phyloP scores from a whole-genome alignment of 2,329 filamentous ascomycete genomes.

The Lecanoromycetidae sp. region DNA sequence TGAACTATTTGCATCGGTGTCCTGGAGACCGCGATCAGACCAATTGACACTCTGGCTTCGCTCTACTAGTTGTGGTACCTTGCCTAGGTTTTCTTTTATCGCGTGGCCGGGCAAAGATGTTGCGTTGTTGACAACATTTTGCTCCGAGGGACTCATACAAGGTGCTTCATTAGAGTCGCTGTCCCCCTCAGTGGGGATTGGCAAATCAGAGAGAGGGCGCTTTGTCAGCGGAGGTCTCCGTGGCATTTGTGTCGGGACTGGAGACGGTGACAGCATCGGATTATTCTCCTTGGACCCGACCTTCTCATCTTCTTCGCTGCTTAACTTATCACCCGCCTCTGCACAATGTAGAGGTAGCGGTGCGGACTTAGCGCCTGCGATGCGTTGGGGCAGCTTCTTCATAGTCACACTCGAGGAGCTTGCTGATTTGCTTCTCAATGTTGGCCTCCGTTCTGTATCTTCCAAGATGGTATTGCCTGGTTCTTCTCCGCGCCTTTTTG shows the following conservation, averaged over 20 bases:
- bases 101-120: neutral
- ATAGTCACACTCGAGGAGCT: neutral
- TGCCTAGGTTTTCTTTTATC: conserved; percentile 13
- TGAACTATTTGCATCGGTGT: neutral
- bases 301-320: conserved; percentile 22
- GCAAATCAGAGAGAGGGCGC: conserved; percentile 32
- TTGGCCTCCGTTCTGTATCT: neutral
- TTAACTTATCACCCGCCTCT: conserved; percentile 21
- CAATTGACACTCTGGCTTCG: neutral
- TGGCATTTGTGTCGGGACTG: conserved; percentile 28
- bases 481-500: conserved; percentile 44
- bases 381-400: conserved; percentile 1
- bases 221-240: conserved; percentile 30
- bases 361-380: neutral
- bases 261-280: conserved; percentile 30
- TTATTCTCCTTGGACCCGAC: conserved; percentile 40
- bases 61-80: conserved; percentile 2
- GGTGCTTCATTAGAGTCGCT: conserved; percentile 16
- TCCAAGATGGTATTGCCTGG: conserved; percentile 1
- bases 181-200: conserved; percentile 25
- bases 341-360: conserved; percentile 13
- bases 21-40: neutral
- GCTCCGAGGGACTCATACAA: conserved; percentile 28
- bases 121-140: conserved; percentile 31
- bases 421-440: neutral